Evolutionary conservation across 768 basidiomycete species (phyloP), one percentile per base, ranked within the genome.

Genomic region (Russula dissimulans): DNA sequence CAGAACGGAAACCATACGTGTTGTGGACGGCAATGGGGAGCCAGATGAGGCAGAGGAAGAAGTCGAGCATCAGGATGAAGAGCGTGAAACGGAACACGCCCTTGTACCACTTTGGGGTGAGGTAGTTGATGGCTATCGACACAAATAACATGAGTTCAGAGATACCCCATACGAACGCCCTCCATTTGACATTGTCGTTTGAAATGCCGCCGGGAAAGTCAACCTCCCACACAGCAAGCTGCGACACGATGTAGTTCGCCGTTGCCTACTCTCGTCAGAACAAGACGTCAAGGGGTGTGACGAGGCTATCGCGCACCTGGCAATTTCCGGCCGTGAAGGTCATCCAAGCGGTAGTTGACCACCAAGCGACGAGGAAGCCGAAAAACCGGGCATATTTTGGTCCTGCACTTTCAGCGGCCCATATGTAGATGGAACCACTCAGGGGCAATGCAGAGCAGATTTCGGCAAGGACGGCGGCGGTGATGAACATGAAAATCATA

Each of bases 321-420:
- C 89, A 91, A 68, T 91, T 94, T 31, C 87, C 83, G 9, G 93
- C 93, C 43, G 84, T 79, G 66, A 94, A 95, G 0, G 93, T 95
- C 82, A 92, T 92, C 93, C 93, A 95, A n/a, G 92, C 93, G 1
- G 91, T 93, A 59, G 85, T 86, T 14, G 89, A 78, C 92, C 92
- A 95, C 88, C 89, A 95, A 34, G 92, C 92, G 15, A 94, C 92
- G 57, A 91, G 71, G 74, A 94, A 92, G 0, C 91, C 92, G 64
- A 91, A 82, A 72, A 95, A 87, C 39, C 93, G 80, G 3, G 85
- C 91, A 67, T 90, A 85, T 66, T 89, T 91, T 5, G 85, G 85
- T 2, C 93, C 93, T 5, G 91, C 93, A 67, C 91, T 91, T 69
- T 92, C 92, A 17, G 91, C 92, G 0, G 91, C 89, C 93, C 93